Percentiles rank a stretch among this genome's conserved stretches.
These are phyloP conservation scores for Platanthera zijinensis DNA, from an alignment of 106 monocot species.

Conservation along the genomic window DNA sequence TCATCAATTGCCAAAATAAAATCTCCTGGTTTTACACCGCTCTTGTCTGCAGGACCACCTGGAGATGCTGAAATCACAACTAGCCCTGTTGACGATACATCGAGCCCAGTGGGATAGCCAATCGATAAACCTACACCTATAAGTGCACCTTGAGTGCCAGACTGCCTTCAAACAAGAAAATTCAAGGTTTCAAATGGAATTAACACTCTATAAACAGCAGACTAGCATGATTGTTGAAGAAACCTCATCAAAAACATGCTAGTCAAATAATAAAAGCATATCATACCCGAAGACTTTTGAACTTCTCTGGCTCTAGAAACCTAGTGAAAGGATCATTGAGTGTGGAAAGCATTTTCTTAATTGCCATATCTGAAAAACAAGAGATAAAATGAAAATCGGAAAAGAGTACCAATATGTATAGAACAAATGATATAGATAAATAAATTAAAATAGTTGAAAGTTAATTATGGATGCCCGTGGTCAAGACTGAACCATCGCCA, in stretches of 20 bases:
- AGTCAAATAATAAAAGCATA: background rate
- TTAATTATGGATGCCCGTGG: no score
- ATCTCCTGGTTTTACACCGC: conserved; percentile 82
- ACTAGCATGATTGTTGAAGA: background rate
- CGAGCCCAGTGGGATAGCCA: conserved; percentile 62
- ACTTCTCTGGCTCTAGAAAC: conserved; percentile 88
- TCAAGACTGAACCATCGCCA: no score
- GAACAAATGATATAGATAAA: background rate
- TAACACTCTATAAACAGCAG: background rate
- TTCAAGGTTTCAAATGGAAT: conserved; percentile 14
- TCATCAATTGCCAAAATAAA: conserved; percentile 75
- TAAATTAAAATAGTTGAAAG: background rate
- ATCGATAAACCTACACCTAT: conserved; percentile 96
- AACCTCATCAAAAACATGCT: background rate
- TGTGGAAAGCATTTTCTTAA: conserved; percentile 93
- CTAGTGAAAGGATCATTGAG: conserved; percentile 96
- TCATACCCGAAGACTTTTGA: conserved; percentile 87
- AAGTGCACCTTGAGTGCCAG: conserved; percentile 90
- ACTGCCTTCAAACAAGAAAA: conserved; percentile 86
- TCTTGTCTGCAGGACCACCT: conserved; percentile 78
- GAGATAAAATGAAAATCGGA: background rate
- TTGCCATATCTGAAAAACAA: conserved; percentile 67
- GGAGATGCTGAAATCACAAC: conserved; percentile 76
- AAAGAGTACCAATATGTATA: background rate
- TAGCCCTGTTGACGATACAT: conserved; percentile 51